Evolutionary conservation across 257 asterid genomes (phyloP).

Genomic region (Capsicum pubescens): DNA sequence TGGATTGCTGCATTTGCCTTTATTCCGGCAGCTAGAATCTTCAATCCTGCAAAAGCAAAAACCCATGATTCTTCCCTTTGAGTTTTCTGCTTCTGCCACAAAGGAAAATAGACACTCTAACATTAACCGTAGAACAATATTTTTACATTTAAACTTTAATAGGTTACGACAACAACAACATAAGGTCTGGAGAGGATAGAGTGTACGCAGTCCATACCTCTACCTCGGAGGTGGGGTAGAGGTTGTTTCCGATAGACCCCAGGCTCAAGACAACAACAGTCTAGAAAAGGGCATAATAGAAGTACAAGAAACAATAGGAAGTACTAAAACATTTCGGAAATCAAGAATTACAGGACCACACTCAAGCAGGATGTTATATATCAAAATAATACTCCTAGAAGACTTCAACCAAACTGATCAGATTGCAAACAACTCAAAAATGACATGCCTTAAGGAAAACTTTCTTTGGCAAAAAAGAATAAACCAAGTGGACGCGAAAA

Average conservation of each 20-base stretch:
- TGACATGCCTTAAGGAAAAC: neutral
- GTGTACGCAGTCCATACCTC: too few relatives aligned
- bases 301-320: too few relatives aligned
- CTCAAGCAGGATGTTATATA: neutral
- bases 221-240: too few relatives aligned
- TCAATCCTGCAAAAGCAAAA: constrained; percentile 1
- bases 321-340: neutral
- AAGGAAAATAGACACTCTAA: neutral
- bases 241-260: too few relatives aligned
- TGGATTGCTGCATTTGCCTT: neutral
- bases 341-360: neutral
- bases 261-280: too few relatives aligned
- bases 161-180: neutral
- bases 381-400: neutral
- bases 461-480: neutral
- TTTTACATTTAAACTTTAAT: neutral
- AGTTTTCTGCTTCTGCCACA: constrained; percentile 3
- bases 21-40: neutral
- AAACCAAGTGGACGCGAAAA: too few relatives aligned
- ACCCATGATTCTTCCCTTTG: constrained; percentile 2
- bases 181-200: too few relatives aligned
- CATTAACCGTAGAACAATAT: neutral
- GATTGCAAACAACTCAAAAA: neutral
- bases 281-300: too few relatives aligned
- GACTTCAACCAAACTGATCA: constrained; percentile 15